Evolutionary conservation across 163 green algal genomes (phyloP), one percentile per base, ranked within the genome.

Genomic region (Scenedesmus sp.): DNA sequence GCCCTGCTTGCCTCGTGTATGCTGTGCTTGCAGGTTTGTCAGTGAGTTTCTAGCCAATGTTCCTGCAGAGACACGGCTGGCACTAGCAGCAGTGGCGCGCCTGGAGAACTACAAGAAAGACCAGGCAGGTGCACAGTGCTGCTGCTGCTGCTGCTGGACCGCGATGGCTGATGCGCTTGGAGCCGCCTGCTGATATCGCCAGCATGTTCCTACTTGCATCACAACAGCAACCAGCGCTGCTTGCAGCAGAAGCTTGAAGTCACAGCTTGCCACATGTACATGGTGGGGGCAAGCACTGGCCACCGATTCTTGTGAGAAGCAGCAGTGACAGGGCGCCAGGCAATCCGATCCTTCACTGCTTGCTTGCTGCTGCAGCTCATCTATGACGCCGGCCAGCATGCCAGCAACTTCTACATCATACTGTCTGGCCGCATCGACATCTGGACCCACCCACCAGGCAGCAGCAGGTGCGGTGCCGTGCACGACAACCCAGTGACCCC

Each of bases 81-180:
- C 53, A 22, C 53, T 89, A 6, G 53, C 42, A 43, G 59, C 56
- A 53, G 83, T 80, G 33, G n/a, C 61, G 9, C 35, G 61, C 6
- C 43, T 80, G 15, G 83, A 89, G 40, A 40, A 20, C 42, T 89
- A 80, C 53, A 89, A 89, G 59, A 89, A 89, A 35, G 83, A 89
- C 56, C 83, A 89, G 83, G 83, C n/a, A 65, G 12, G 81, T 61
- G n/a, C n/a, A n/a, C n/a, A n/a, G n/a, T n/a, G 35, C 37, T 56
- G 49, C 49, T 56, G 49, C 49, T 56, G 49, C 0, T 40, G 18
- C 42, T 56, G 78, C 7, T 26, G 37, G 18, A 35, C 5, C 10
- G 78, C 18, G 5, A 84, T 20, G 33, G 18, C 43, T 59, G 18
- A n/a, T n/a, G 78, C 42, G 9, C 20, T 33, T 49, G 42, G 12